These are phyloP conservation scores for Scolecobasidium constrictum DNA, from an alignment of 2,329 filamentous ascomycete species.

Conservation along the genomic window DNA sequence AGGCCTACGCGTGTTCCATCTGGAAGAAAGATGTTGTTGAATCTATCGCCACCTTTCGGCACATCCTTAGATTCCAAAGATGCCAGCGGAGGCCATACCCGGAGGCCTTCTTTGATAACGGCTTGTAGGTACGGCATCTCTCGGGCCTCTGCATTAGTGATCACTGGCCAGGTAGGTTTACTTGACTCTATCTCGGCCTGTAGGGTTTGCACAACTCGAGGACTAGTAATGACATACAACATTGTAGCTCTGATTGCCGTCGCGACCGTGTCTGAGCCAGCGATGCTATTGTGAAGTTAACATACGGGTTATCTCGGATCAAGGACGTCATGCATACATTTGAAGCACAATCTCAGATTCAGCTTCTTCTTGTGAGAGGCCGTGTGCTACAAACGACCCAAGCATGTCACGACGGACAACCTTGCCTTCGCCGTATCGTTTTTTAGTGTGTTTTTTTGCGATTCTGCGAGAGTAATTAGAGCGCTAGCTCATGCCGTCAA, in stretches of 20 bases:
- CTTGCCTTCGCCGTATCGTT: neutral
- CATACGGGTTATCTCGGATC: neutral
- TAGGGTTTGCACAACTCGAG: constrained; percentile 34
- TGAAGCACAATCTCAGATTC: constrained; percentile 35
- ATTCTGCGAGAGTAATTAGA: neutral
- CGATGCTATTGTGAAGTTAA: constrained; percentile 25
- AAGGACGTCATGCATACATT: constrained; percentile 18
- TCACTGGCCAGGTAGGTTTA: constrained; percentile 18
- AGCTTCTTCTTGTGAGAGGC: constrained; percentile 30
- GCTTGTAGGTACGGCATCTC: constrained; percentile 34
- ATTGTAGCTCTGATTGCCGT: constrained; percentile 43
- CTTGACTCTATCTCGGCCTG: constrained; percentile 34
- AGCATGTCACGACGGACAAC: constrained; percentile 39
- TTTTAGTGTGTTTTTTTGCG: neutral
- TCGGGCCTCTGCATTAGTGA: constrained; percentile 37
- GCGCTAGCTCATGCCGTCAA: neutral
- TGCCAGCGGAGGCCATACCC: constrained; percentile 31
- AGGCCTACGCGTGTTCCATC: neutral
- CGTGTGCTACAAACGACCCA: constrained; percentile 38
- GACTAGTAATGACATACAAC: constrained; percentile 41
- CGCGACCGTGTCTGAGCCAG: constrained; percentile 49
- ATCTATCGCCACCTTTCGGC: constrained; percentile 21
- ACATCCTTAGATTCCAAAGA: constrained; percentile 22
- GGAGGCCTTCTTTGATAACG: constrained; percentile 36
- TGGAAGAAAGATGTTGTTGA: constrained; percentile 14